Conservation (phyloP, 805 yeast genomes). For the Pichia pseudocactophila region DNA sequence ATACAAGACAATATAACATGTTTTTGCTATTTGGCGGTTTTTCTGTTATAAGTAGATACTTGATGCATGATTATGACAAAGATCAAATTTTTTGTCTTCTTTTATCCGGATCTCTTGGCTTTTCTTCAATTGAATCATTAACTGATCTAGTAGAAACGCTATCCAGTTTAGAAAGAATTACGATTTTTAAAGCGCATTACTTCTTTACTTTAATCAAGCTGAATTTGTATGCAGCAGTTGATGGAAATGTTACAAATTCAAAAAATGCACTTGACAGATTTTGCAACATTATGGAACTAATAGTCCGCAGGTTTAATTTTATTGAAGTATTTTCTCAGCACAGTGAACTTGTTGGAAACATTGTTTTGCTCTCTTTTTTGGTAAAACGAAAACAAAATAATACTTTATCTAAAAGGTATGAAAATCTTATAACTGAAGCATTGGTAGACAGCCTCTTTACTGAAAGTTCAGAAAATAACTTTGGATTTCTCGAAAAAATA, state of each 20-base stretch:
- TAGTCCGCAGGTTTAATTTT: background rate
- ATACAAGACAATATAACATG: slow-evolving; percentile 39
- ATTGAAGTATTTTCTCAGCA: background rate
- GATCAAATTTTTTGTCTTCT: slow-evolving; percentile 34
- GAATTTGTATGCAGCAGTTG: no score
- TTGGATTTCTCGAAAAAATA: slow-evolving; percentile 8
- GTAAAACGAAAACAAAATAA: background rate
- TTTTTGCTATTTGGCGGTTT: slow-evolving; percentile 48
- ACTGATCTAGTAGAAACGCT: no score
- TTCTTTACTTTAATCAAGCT: no score
- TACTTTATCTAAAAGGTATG: background rate
- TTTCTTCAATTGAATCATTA: slow-evolving; percentile 14
- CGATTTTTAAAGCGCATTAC: no score
- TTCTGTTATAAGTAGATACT: slow-evolving; percentile 35
- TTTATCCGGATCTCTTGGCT: slow-evolving; percentile 40
- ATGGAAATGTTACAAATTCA: background rate
- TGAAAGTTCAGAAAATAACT: background rate
- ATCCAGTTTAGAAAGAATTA: no score
- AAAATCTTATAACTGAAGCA: slow-evolving; percentile 4
- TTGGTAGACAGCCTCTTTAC: slow-evolving; percentile 12
- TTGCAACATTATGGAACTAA: background rate
- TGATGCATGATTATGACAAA: slow-evolving; percentile 42
- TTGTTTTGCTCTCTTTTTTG: slow-evolving; percentile 1
- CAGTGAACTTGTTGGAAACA: slow-evolving; percentile 4
- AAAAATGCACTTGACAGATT: background rate